Conservation (phyloP, 2,329 filamentous ascomycete genomes). For the Colletotrichum karsti region DNA sequence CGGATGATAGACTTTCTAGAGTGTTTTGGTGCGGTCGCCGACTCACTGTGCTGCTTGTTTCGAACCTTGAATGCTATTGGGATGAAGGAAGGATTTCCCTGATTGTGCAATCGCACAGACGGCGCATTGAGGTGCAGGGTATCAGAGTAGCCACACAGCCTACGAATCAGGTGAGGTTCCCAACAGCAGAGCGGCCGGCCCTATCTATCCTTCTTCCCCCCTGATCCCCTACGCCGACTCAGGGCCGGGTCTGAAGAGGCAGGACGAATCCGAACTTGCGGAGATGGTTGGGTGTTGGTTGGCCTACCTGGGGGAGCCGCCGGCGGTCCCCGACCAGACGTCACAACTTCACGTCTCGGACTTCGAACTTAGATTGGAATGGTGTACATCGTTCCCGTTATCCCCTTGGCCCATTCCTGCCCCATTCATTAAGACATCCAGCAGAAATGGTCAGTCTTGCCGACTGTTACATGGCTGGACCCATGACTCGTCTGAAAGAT, state of each 20-base stretch:
- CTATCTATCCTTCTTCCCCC: background rate
- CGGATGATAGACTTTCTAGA: constrained; percentile 25
- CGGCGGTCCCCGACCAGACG: background rate
- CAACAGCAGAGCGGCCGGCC: background rate
- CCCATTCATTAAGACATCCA: background rate
- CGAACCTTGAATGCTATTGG: constrained; percentile 19
- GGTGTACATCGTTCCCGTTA: background rate
- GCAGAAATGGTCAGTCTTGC: background rate
- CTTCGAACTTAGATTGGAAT: constrained; percentile 5
- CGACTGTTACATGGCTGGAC: background rate
- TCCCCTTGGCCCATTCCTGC: background rate
- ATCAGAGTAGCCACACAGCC: background rate
- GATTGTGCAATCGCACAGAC: constrained; percentile 21
- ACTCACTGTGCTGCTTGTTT: constrained; percentile 20
- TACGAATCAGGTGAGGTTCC: background rate
- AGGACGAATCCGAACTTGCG: constrained; percentile 9
- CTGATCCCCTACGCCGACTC: background rate
- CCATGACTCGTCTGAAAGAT: constrained; percentile 21
- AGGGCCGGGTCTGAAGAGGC: background rate
- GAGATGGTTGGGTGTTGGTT: background rate
- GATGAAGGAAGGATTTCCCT: constrained; percentile 26
- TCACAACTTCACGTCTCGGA: constrained; percentile 22
- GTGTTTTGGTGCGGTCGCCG: constrained; percentile 27
- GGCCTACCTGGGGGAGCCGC: background rate
- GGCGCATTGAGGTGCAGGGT: constrained; percentile 21